Percentiles rank a stretch among this genome's conserved stretches.
phyloP scores from a whole-genome alignment of 192 early-diverging fungal genomes.

The Rhizoclosmatium globosum region DNA sequence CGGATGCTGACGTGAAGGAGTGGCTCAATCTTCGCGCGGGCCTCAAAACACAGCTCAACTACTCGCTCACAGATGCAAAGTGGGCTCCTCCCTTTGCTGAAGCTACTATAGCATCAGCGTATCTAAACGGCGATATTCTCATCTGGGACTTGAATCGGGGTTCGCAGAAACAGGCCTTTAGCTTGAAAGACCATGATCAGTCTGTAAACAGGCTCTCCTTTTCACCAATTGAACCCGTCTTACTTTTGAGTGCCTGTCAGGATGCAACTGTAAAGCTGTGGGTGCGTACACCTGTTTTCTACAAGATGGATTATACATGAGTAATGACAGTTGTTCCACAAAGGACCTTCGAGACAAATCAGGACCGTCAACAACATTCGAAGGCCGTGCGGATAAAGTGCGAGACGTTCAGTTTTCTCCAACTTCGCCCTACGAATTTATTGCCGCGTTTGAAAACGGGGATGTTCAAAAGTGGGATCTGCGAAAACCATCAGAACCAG shows the following conservation, averaged over 20 bases:
- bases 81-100: constrained; percentile 77
- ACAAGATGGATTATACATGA: constrained; percentile 63
- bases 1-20: constrained; percentile 63
- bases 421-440: constrained; percentile 66
- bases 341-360: constrained; percentile 74
- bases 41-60: constrained; percentile 58
- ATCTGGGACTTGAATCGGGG: constrained; percentile 73
- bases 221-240: constrained; percentile 70
- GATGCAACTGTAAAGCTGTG: constrained; percentile 80
- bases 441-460: constrained; percentile 84
- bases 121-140: constrained; percentile 75
- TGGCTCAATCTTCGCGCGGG: constrained; percentile 71
- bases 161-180: constrained; percentile 53
- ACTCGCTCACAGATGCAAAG: constrained; percentile 72
- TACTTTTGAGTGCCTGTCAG: constrained; percentile 80
- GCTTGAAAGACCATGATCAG: constrained; percentile 69
- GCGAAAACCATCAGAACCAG: constrained; percentile 65
- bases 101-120: constrained; percentile 73
- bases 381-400: constrained; percentile 79
- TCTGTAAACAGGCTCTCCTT: constrained; percentile 83
- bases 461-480: constrained; percentile 78
- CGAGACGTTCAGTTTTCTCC: constrained; percentile 84
- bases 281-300: constrained; percentile 52
- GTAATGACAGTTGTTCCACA: constrained; percentile 22
- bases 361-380: constrained; percentile 64